Evolutionary conservation across 2,329 filamentous ascomycete species (phyloP).

Genomic region (Trichophyton schoenleinii): DNA sequence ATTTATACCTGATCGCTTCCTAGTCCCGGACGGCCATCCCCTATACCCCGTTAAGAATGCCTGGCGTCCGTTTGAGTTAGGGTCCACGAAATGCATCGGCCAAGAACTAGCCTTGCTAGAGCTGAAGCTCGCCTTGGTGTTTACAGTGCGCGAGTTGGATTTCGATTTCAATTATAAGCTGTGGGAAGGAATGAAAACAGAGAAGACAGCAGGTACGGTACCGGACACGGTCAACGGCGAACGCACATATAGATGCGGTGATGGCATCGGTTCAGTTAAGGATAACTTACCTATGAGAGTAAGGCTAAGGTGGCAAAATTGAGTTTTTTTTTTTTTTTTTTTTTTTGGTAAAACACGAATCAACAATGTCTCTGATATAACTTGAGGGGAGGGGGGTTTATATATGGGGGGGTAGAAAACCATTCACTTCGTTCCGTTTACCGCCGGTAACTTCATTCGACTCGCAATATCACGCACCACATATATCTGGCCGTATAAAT

Average conservation of each 20-base stretch:
- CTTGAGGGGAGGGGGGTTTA: too few species aligned
- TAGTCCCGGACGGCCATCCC: constrained; percentile 15
- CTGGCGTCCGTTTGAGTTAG: constrained; percentile 39
- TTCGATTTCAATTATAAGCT: constrained; percentile 31
- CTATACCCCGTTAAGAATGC: constrained; percentile 25
- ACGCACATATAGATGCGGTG: background rate
- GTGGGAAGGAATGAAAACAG: background rate
- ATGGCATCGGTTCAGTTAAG: background rate
- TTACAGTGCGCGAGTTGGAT: constrained; percentile 17
- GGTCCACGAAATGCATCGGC: constrained; percentile 39
- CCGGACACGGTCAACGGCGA: background rate
- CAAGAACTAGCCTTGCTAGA: constrained; percentile 39
- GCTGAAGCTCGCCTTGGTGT: constrained; percentile 18
- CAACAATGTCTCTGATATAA: too few species aligned
- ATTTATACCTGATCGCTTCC: constrained; percentile 29
- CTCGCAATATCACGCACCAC: constrained; percentile 20
- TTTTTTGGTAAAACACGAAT: too few species aligned
- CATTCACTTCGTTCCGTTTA: too few species aligned
- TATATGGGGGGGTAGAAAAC: too few species aligned
- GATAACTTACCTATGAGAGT: background rate
- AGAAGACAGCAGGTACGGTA: background rate
- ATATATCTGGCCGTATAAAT: constrained; percentile 28
- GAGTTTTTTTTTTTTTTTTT: too few species aligned
- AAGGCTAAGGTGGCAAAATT: background rate
- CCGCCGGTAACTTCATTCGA: constrained; percentile 1